Conservation (phyloP, 83 land plant genomes). For the Larix sibirica region DNA sequence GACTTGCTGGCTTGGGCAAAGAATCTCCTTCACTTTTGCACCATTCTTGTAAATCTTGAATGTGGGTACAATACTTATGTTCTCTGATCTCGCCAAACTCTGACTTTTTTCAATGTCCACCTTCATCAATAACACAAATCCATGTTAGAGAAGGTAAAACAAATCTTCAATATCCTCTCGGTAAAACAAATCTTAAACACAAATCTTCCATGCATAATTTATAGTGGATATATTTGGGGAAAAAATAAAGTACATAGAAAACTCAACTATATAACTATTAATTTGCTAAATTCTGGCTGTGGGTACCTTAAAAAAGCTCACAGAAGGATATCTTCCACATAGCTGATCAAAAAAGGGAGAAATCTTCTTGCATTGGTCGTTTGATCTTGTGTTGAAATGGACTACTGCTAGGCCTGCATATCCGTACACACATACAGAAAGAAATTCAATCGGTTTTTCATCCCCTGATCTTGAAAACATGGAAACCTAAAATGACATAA, state of each 20-base stretch:
- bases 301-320: conserved; percentile 85
- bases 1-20: conserved; percentile 69
- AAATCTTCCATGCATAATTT: not conserved
- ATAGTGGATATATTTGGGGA: not conserved
- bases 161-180: not conserved
- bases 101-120: conserved; percentile 73
- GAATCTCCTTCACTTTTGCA: conserved; percentile 59
- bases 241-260: not conserved
- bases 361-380: conserved; percentile 56
- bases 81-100: conserved; percentile 52
- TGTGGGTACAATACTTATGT: conserved; percentile 57
- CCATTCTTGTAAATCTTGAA: conserved; percentile 82
- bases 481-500: not conserved
- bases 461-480: no score
- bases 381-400: conserved; percentile 55
- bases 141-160: not conserved
- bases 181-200: no score
- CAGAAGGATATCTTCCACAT: conserved; percentile 70
- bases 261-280: not conserved
- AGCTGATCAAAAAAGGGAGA: conserved; percentile 69
- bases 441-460: not conserved
- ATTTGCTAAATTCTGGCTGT: not conserved
- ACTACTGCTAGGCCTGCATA: conserved; percentile 77
- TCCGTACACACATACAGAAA: not conserved
- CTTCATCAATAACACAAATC: conserved; percentile 28